These are phyloP conservation scores for Fusarium tricinctum DNA, from an alignment of 2,329 filamentous ascomycete species.

Conservation along the genomic window DNA sequence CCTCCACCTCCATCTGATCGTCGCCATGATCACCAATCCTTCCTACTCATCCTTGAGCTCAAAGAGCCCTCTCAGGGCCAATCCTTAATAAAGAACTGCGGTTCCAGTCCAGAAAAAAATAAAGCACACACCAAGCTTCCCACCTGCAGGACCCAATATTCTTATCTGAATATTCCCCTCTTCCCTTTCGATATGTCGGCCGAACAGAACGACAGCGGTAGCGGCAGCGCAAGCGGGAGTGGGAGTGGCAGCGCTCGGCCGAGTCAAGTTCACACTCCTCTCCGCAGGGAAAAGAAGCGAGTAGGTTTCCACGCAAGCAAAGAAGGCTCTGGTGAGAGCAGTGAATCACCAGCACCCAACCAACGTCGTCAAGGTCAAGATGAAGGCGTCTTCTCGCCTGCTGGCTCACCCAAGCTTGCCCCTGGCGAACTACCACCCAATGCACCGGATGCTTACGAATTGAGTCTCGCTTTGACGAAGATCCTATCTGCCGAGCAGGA, in stretches of 20 bases:
- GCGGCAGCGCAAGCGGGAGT: conserved; percentile 38
- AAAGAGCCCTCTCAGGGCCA: conserved; percentile 36
- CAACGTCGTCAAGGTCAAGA: conserved; percentile 34
- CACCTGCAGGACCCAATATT: conserved; percentile 20
- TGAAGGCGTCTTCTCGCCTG: conserved; percentile 47
- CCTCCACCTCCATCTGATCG: conserved; percentile 18
- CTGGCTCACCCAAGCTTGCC: conserved; percentile 47
- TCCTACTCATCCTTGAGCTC: conserved; percentile 30
- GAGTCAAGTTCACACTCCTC: conserved; percentile 51
- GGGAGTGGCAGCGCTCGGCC: conserved; percentile 42
- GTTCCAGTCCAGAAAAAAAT: conserved; percentile 4
- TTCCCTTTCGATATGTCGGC: conserved; percentile 35
- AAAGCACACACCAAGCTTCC: conserved; percentile 2
- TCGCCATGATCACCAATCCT: conserved; percentile 40
- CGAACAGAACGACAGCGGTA: conserved; percentile 50
- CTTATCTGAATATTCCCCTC: neutral
- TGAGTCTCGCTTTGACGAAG: conserved; percentile 57
- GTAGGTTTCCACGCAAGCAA: conserved; percentile 57
- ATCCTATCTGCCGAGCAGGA: conserved; percentile 55
- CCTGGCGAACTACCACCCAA: conserved; percentile 50
- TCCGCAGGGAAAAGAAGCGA: conserved; percentile 58
- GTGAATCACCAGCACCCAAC: conserved; percentile 8
- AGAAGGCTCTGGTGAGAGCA: conserved; percentile 39
- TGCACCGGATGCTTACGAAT: conserved; percentile 57
- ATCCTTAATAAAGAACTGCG: conserved; percentile 21